Evolutionary conservation across 331 rosid species (phyloP).

Genomic region (Spiraea crenata): DNA sequence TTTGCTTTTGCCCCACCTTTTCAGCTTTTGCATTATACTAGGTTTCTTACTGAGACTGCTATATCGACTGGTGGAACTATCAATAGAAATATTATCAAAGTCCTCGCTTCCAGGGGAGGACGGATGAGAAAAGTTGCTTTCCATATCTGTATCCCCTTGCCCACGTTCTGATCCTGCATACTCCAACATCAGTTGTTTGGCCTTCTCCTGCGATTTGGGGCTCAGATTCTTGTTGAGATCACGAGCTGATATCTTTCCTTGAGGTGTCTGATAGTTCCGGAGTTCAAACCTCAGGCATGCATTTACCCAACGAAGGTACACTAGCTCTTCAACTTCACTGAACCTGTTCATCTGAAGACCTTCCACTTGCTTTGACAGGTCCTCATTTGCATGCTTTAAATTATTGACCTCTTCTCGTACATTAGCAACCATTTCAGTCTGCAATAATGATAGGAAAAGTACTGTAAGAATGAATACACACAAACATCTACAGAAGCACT

Average conservation of each 20-base stretch:
- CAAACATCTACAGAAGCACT: background rate
- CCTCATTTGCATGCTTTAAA: constrained; percentile 77
- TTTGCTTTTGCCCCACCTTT: constrained; percentile 88
- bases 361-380: constrained; percentile 86
- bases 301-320: constrained; percentile 96
- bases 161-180: constrained; percentile 92
- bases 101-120: constrained; percentile 97
- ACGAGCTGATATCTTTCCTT: constrained; percentile 81
- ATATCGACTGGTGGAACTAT: constrained; percentile 62
- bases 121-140: constrained; percentile 83
- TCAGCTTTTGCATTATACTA: constrained; percentile 67
- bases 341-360: constrained; percentile 92
- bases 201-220: constrained; percentile 80
- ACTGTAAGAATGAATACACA: constrained; percentile 14
- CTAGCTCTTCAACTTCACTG: constrained; percentile 93
- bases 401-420: constrained; percentile 60
- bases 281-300: constrained; percentile 92
- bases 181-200: constrained; percentile 84
- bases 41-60: constrained; percentile 70
- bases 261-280: constrained; percentile 66
- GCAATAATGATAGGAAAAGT: constrained; percentile 28
- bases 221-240: constrained; percentile 79
- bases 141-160: constrained; percentile 89
- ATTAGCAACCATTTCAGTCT: constrained; percentile 76
- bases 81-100: constrained; percentile 75